Percentiles rank a stretch among this genome's conserved stretches.
These are phyloP conservation scores for Saccharomycodes ludwigii DNA, from an alignment of 805 yeast genomes.

Conservation along the genomic window DNA sequence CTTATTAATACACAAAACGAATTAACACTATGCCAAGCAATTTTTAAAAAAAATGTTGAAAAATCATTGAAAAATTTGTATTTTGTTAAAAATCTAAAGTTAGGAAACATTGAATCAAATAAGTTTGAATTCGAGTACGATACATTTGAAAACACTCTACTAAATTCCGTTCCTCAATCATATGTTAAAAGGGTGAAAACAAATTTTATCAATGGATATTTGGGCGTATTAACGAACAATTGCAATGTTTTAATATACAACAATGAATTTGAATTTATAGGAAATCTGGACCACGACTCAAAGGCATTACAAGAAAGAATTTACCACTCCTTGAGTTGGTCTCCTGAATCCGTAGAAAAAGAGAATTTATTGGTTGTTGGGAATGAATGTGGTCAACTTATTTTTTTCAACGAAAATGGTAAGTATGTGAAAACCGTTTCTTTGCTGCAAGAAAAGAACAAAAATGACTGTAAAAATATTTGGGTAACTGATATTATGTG, in stretches of 20 bases:
- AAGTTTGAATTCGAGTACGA: conserved; percentile 18
- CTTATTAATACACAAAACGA: conserved; percentile 18
- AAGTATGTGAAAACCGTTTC: conserved; percentile 1
- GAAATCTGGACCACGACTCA: conserved; percentile 12
- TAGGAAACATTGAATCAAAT: conserved; percentile 12
- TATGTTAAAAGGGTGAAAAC: conserved; percentile 12
- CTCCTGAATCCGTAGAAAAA: conserved; percentile 6
- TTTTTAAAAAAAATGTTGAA: conserved; percentile 11
- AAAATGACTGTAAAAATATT: conserved; percentile 1
- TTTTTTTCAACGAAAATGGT: conserved; percentile 7
- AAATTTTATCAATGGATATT: conserved; percentile 10
- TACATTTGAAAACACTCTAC: conserved; percentile 10
- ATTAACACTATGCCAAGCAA: conserved; percentile 18
- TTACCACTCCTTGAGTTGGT: conserved; percentile 21
- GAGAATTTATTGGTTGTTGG: conserved; percentile 16
- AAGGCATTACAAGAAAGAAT: conserved; percentile 10
- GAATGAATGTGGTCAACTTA: conserved; percentile 17
- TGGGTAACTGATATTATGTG: too few species aligned
- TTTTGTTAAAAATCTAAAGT: conserved; percentile 17
- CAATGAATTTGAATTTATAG: conserved; percentile 5
- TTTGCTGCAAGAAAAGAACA: conserved; percentile 2
- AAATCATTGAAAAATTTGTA: conserved; percentile 14
- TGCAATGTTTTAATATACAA: conserved; percentile 15
- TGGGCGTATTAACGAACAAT: conserved; percentile 20
- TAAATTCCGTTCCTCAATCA: conserved; percentile 20